phyloP scores from a whole-genome alignment of 371 early-diverging fungal species.

The Mortierella sp. region DNA sequence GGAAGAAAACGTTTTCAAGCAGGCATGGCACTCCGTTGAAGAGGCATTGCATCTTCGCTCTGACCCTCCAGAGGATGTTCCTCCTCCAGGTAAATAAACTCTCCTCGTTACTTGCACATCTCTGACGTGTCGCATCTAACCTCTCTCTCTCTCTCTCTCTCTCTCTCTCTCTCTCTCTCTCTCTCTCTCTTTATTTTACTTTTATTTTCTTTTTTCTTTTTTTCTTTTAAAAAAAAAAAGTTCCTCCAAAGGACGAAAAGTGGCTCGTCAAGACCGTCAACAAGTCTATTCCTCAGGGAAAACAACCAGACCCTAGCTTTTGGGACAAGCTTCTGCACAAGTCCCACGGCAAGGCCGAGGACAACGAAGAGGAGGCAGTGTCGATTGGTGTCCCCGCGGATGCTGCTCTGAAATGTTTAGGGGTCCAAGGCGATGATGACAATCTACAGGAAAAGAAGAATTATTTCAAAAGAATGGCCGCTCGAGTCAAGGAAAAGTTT shows the following conservation, averaged over 20 bases:
- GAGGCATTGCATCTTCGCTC: slow-evolving; percentile 40
- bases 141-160: too few species aligned
- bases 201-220: not conserved
- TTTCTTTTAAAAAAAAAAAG: slow-evolving; percentile 2
- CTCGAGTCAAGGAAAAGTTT: slow-evolving; percentile 49
- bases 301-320: slow-evolving; percentile 30
- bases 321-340: slow-evolving; percentile 41
- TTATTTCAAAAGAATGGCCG: slow-evolving; percentile 48
- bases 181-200: not conserved
- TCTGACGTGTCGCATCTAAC: not conserved
- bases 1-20: slow-evolving; percentile 46
- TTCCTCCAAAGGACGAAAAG: slow-evolving; percentile 41
- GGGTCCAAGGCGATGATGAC: slow-evolving; percentile 33
- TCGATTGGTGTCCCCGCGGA: slow-evolving; percentile 40
- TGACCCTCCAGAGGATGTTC: slow-evolving; percentile 31
- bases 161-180: too few species aligned
- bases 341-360: not conserved
- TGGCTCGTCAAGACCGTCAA: slow-evolving; percentile 49
- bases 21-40: slow-evolving; percentile 43
- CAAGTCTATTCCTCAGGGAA: slow-evolving; percentile 32
- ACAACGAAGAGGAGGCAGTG: slow-evolving; percentile 18
- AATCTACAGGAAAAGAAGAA: slow-evolving; percentile 42
- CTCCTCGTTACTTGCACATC: not conserved
- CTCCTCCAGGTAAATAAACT: slow-evolving; percentile 35
- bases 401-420: slow-evolving; percentile 38